phyloP scores from a whole-genome alignment of 169 alveolate species.

The Cryptosporidium viatorum region DNA sequence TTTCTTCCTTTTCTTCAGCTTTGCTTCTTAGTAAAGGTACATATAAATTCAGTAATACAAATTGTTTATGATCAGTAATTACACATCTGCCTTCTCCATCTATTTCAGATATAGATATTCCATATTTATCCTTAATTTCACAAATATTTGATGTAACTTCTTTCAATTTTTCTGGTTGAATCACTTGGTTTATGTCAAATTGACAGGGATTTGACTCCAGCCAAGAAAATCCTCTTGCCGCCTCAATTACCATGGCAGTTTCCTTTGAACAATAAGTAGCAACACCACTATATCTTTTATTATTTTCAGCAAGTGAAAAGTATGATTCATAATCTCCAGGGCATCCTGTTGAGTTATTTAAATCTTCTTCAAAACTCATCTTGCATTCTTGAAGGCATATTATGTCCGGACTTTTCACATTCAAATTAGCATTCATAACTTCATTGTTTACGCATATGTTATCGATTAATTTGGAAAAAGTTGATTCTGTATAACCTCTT shows the following conservation, averaged over 20 bases:
- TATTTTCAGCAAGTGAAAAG: conserved; percentile 28
- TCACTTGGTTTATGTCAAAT: conserved; percentile 17
- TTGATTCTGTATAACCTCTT: conserved; percentile 31
- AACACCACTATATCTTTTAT: conserved; percentile 66
- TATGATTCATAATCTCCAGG: conserved; percentile 31
- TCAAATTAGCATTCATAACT: not conserved
- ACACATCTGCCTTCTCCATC: conserved; percentile 56
- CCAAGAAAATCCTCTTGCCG: conserved; percentile 57
- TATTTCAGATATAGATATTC: not conserved
- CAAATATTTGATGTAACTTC: not conserved
- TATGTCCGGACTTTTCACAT: conserved; percentile 14
- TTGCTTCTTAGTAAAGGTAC: conserved; percentile 40
- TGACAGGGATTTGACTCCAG: not conserved
- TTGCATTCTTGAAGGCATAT: conserved; percentile 63
- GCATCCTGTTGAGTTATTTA: conserved; percentile 31
- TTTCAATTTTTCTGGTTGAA: not conserved
- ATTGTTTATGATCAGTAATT: conserved; percentile 44
- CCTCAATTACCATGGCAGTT: conserved; percentile 8
- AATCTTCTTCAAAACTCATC: conserved; percentile 38
- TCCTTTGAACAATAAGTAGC: conserved; percentile 27
- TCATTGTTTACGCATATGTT: conserved; percentile 12
- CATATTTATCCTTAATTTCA: not conserved
- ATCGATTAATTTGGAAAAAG: conserved; percentile 7
- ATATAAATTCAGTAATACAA: conserved; percentile 22
- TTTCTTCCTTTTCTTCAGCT: not conserved